phyloP scores from a whole-genome alignment of 257 asterid species.

The Ajuga chamaepitys region DNA sequence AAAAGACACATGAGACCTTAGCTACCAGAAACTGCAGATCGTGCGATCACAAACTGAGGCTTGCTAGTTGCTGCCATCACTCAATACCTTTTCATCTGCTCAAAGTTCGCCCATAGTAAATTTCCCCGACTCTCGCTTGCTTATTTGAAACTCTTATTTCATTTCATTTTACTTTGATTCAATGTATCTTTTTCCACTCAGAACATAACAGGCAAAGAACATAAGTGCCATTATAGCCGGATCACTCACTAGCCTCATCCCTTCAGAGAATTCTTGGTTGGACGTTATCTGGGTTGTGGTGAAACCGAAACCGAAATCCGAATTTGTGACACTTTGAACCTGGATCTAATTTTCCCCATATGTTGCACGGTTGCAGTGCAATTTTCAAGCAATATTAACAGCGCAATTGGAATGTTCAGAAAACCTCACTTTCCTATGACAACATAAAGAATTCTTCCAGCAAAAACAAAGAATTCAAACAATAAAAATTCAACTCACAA shows the following conservation, averaged over 20 bases:
- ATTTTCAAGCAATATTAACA: constrained; percentile 24
- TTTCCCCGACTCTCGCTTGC: not conserved
- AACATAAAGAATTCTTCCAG: constrained; percentile 8
- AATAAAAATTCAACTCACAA: too few species aligned
- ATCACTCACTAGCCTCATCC: constrained; percentile 61
- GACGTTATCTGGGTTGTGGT: constrained; percentile 45
- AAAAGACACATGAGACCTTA: not conserved
- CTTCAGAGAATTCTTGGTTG: constrained; percentile 49
- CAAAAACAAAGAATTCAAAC: too few species aligned
- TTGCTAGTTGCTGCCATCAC: constrained; percentile 16
- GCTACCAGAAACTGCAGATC: constrained; percentile 7
- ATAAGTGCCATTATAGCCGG: constrained; percentile 24
- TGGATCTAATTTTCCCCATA: constrained; percentile 40
- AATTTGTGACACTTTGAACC: constrained; percentile 70
- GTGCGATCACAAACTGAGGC: constrained; percentile 28
- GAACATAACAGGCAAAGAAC: constrained; percentile 6
- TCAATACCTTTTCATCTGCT: constrained; percentile 8
- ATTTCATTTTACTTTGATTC: constrained; percentile 10
- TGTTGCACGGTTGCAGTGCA: constrained; percentile 54
- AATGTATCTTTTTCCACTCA: not conserved
- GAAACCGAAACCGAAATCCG: constrained; percentile 72
- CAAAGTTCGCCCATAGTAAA: too few species aligned
- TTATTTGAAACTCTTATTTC: not conserved
- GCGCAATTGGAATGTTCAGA: constrained; percentile 6
- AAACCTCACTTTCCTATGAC: constrained; percentile 47